Evolutionary conservation across 75 land plant species (phyloP).

Genomic region (Cryptomeria japonica): DNA sequence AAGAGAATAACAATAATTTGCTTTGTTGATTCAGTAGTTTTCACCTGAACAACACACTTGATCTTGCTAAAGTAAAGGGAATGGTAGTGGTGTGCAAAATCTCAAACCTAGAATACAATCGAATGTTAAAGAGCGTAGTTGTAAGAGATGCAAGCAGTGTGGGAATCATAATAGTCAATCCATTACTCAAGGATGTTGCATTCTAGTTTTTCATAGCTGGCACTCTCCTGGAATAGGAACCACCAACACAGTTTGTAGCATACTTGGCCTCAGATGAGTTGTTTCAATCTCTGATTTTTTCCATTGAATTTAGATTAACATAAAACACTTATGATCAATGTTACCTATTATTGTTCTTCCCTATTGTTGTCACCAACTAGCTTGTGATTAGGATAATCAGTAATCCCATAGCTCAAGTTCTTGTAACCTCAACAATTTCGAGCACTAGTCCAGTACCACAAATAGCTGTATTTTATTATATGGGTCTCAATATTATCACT

Average conservation of each 20-base stretch:
- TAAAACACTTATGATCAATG: too few relatives aligned
- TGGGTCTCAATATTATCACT: slow-evolving; percentile 53
- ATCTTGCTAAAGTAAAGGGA: too few relatives aligned
- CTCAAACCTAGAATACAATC: too few relatives aligned
- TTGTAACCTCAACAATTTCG: slow-evolving; percentile 12
- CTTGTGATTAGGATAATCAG: slow-evolving; percentile 13
- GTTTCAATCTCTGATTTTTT: neutral
- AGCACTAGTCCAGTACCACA: slow-evolving; percentile 35
- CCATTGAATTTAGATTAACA: neutral
- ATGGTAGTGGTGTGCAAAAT: too few relatives aligned
- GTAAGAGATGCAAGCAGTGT: slow-evolving; percentile 52
- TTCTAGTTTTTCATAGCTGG: slow-evolving; percentile 31
- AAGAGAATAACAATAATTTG: too few relatives aligned
- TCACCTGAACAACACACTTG: too few relatives aligned
- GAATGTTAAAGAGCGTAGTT: neutral
- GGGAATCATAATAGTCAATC: slow-evolving; percentile 49
- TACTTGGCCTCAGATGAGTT: slow-evolving; percentile 45
- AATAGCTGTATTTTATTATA: slow-evolving; percentile 59
- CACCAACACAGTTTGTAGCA: slow-evolving; percentile 28
- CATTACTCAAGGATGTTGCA: slow-evolving; percentile 19
- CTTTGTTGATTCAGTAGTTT: too few relatives aligned
- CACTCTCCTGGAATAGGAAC: slow-evolving; percentile 33
- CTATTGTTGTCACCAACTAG: too few relatives aligned
- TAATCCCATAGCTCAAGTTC: slow-evolving; percentile 29
- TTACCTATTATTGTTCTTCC: too few relatives aligned